Base-by-base conservation (phyloP, 1,284 basidiomycete genomes). In the Acaromyces ingoldii region DNA sequence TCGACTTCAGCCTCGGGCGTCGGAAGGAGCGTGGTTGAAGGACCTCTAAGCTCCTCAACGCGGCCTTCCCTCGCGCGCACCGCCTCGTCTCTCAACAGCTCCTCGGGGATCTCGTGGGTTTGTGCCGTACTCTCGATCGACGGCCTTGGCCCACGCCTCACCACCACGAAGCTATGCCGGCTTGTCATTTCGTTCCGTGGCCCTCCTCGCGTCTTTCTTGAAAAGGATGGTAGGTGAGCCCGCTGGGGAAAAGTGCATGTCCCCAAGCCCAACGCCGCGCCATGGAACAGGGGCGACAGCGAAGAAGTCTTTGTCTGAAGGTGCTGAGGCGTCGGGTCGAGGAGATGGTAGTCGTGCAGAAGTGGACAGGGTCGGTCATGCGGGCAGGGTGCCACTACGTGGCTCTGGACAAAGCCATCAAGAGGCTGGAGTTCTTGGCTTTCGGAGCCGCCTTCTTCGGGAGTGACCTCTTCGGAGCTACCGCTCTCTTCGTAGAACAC, bases 131-230 rank as follows among this genome's bases (percentile, higher is more conserved):
- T n/a, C 1, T 57, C 41, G 10, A 72, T 30, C n/a, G 56, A 47
- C 0, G 81, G 91, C 48, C 92, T 81, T 22, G 78, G 58, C 1
- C 92, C 93, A 34, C 90, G 82, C 28, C 84, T 84, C 48, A 99
- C 82, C 25, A 92, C 86, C 34, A 97, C 84, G 73, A 98, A 99
- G 17, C 89, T 89, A 73, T 91, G 96, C 26, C 83, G 84, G 31
- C 85, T 82, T 62, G 91, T 86, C 76, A 93, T 90, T 65, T 93
- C 88, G 2, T 88, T 89, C 31, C 82, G 76, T 28, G 19, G 6
- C 5, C 31, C 48, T 26, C 21, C 21, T 33, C 37, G 37, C n/a
- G 33, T 50, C 45, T 53, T 37, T 22, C 36, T 50, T 30, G 29
- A 10, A 22, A 29, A 47, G 9, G 29, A 28, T 28, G 48, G 38